Conservation (phyloP, 805 yeast species). For the Jamesozyma gamospora region DNA sequence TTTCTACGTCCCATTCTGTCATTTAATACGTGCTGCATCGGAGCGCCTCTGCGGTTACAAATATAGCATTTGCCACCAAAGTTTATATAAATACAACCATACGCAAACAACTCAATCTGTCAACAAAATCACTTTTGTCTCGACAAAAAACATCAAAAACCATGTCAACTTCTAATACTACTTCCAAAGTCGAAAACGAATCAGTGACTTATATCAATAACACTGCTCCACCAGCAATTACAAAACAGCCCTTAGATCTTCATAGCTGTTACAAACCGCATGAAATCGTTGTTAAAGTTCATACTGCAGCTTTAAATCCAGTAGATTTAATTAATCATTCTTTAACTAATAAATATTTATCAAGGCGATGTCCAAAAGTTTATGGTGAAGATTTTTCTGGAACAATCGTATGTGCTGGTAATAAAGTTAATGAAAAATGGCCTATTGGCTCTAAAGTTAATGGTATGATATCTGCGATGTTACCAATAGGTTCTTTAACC, state of each 20-base stretch:
- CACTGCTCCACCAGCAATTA: constrained; percentile 13
- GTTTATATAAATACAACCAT: too few species aligned
- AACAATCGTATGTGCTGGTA: constrained; percentile 20
- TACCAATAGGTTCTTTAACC: constrained; percentile 34
- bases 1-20: too few species aligned
- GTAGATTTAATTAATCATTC: constrained; percentile 17
- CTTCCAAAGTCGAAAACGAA: constrained; percentile 13
- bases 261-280: constrained; percentile 15
- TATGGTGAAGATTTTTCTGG: constrained; percentile 26
- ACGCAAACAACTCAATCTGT: too few species aligned
- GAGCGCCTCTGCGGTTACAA: too few species aligned
- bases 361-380: constrained; percentile 12
- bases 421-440: constrained; percentile 6
- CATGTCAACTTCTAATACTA: not conserved
- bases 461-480: constrained; percentile 17
- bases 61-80: too few species aligned
- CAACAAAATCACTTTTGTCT: too few species aligned
- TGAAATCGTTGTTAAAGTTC: constrained; percentile 23
- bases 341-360: constrained; percentile 7
- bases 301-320: constrained; percentile 28
- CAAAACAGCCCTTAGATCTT: constrained; percentile 16
- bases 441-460: constrained; percentile 22
- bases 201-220: constrained; percentile 18
- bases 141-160: too few species aligned
- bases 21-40: too few species aligned